phyloP scores from a whole-genome alignment of 768 basidiomycete genomes.

The Calocera viscosa region DNA sequence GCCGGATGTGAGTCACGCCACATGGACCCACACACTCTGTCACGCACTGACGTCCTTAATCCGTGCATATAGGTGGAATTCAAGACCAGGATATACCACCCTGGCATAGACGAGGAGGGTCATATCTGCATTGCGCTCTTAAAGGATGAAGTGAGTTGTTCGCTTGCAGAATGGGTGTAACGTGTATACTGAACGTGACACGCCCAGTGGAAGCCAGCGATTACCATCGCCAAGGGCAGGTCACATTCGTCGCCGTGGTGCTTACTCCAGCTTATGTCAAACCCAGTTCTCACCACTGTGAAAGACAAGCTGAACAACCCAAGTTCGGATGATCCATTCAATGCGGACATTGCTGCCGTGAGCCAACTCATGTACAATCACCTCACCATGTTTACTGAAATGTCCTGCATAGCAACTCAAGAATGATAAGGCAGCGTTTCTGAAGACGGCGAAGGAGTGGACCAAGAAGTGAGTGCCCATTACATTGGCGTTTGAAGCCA shows the following conservation, averaged over 20 bases:
- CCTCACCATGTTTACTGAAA: background rate
- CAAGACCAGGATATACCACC: slow-evolving; percentile 78
- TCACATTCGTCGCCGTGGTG: background rate
- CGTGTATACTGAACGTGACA: slow-evolving; percentile 11
- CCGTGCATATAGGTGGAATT: slow-evolving; percentile 54
- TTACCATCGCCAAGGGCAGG: slow-evolving; percentile 57
- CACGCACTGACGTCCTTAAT: slow-evolving; percentile 28
- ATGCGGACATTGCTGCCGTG: slow-evolving; percentile 75
- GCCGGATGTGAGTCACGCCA: slow-evolving; percentile 29
- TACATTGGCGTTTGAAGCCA: background rate
- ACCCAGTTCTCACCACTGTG: slow-evolving; percentile 55
- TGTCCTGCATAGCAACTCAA: slow-evolving; percentile 45
- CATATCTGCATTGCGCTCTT: slow-evolving; percentile 73
- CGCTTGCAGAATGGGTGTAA: background rate
- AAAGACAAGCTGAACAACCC: slow-evolving; percentile 83
- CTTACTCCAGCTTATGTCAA: slow-evolving; percentile 7
- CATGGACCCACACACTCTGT: background rate
- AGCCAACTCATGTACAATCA: slow-evolving; percentile 20
- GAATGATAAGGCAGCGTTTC: slow-evolving; percentile 62
- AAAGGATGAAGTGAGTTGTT: slow-evolving; percentile 56
- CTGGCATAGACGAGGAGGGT: slow-evolving; percentile 82
- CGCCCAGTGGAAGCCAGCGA: slow-evolving; percentile 70
- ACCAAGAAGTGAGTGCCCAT: slow-evolving; percentile 56
- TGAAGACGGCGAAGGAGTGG: slow-evolving; percentile 65
- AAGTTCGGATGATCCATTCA: slow-evolving; percentile 76